Base-by-base conservation (phyloP, 148 eudicot genomes). In the Amaranthus palmeri region DNA sequence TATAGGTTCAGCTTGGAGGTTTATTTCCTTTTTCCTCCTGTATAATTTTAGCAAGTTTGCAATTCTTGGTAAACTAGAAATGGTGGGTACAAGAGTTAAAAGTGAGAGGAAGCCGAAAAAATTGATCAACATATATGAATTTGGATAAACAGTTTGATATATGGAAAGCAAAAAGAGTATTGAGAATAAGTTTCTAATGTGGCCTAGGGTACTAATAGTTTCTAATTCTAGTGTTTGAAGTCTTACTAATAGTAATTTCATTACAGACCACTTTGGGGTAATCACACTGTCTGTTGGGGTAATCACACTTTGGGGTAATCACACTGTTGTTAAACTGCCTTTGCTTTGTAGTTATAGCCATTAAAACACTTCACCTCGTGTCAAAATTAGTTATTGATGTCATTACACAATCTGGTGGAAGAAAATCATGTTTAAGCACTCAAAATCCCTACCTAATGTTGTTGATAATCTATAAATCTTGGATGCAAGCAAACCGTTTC, bases 381-480 rank as follows among this genome's bases (percentile, higher is more conserved):
- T 25, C 56, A 67, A 54, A 25, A 67, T 61, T 68, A 50, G 77
- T 61, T 74, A 74, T 74, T 69, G 14, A 18, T 55, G 40, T 48
- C 71, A 45, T 70, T 51, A 75, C 76, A 79, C 72, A 75, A 68
- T 47, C 58, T 53, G 68, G 49, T 76, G 71, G 12, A 64, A 74
- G 51, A 40, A 69, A 51, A 72, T 56, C 74, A 53, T 65, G 65
- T 65, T 68, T 72, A 75, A 72, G 50, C 75, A 69, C 74, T 60
- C 57, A 61, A 78, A 78, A 78, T 13, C 61, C 48, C 76, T 64
- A 64, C 58, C 70, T 52, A 79, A 67, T 15, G 6, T 59, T 65
- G 72, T 72, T 75, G 54, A 74, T 55, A 61, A 43, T 42, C 61
- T 74, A 52, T 61, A 18, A 76, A 83, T 75, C 43, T 36, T 64